Percentiles rank a stretch among this genome's conserved stretches.
phyloP scores from a whole-genome alignment of 2,329 filamentous ascomycete genomes.

The Thelonectria olida region DNA sequence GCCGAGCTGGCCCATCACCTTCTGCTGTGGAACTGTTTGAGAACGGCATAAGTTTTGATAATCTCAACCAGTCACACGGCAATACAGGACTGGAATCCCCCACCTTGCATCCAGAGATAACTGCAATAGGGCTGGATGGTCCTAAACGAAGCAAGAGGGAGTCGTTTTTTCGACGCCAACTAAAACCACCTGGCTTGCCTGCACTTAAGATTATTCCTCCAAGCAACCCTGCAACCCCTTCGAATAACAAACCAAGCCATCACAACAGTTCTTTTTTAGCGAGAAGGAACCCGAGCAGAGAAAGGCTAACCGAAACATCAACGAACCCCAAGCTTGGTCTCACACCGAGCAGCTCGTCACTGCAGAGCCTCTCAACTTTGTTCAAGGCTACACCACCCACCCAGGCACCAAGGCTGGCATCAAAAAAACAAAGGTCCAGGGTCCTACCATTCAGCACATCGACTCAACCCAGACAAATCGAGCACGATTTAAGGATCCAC shows the following conservation, averaged over 20 bases:
- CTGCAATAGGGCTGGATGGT: neutral
- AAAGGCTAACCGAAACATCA: constrained; percentile 25
- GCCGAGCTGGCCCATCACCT: constrained; percentile 33
- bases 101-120: neutral
- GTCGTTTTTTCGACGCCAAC: neutral
- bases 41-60: constrained; percentile 44
- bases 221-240: neutral
- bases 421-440: constrained; percentile 10
- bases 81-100: neutral
- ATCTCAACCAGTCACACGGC: constrained; percentile 12
- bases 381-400: constrained; percentile 8
- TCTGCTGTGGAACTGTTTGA: constrained; percentile 43
- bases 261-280: constrained; percentile 51
- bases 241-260: constrained; percentile 3
- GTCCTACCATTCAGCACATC: constrained; percentile 5
- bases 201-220: constrained; percentile 2
- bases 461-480: constrained; percentile 7
- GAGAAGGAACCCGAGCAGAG: constrained; percentile 23
- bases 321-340: neutral
- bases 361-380: constrained; percentile 8
- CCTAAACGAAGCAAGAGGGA: neutral
- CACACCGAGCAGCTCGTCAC: constrained; percentile 17
- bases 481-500: constrained; percentile 24
- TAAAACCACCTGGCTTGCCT: constrained; percentile 9
- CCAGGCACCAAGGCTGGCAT: constrained; percentile 4